Percentiles rank a stretch among this genome's conserved stretches.
Evolutionary conservation across 2,329 filamentous ascomycete genomes (phyloP).

Genomic region (Pseudopithomyces chartarum): DNA sequence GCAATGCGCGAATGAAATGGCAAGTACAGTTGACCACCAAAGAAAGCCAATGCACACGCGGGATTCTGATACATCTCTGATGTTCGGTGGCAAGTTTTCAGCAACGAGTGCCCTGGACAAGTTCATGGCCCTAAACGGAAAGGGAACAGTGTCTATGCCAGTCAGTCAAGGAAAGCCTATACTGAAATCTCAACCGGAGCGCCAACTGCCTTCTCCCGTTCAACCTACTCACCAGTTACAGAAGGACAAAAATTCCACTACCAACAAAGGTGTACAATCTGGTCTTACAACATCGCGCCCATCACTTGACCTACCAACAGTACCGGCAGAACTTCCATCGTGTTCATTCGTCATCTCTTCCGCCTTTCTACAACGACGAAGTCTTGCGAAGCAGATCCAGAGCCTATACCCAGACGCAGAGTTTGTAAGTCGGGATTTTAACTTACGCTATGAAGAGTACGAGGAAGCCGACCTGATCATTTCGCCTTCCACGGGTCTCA

Average conservation of each 20-base stretch:
- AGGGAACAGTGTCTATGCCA: constrained; percentile 8
- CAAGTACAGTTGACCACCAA: neutral
- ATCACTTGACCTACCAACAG: neutral
- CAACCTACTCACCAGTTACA: neutral
- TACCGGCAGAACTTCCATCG: constrained; percentile 19
- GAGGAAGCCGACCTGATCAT: constrained; percentile 75
- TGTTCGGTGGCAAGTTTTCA: constrained; percentile 47
- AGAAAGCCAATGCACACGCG: neutral
- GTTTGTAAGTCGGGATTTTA: constrained; percentile 67
- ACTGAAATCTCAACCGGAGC: neutral
- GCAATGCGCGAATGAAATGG: neutral
- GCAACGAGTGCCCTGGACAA: constrained; percentile 51
- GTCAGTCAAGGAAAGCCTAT: neutral
- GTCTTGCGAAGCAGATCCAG: constrained; percentile 58
- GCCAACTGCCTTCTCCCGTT: neutral
- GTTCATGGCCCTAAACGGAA: constrained; percentile 57
- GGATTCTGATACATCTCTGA: constrained; percentile 23
- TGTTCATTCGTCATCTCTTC: constrained; percentile 60
- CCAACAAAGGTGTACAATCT: neutral
- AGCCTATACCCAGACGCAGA: constrained; percentile 54
- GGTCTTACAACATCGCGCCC: neutral
- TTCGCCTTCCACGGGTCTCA: constrained; percentile 69
- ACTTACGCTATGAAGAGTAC: constrained; percentile 24
- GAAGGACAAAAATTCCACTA: neutral
- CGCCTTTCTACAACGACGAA: constrained; percentile 50